These are phyloP conservation scores for Syncephalastrum monosporum DNA, from an alignment of 371 early-diverging fungal genomes.

Conservation along the genomic window DNA sequence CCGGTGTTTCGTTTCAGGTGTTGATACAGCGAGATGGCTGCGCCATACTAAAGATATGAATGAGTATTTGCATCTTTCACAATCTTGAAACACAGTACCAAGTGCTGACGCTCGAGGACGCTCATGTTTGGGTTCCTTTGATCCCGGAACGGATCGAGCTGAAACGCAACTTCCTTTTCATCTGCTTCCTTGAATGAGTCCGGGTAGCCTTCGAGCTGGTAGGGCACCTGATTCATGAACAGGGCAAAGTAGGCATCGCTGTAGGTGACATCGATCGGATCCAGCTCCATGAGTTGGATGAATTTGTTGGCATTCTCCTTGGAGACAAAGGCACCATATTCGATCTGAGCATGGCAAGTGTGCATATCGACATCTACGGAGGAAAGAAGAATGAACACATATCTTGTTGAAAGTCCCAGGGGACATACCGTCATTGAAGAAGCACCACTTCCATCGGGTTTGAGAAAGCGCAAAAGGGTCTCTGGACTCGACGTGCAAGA, in stretches of 20 bases:
- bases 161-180: conserved; percentile 15
- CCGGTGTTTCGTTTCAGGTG: conserved; percentile 28
- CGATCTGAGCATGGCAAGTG: conserved; percentile 55
- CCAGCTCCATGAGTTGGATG: conserved; percentile 48
- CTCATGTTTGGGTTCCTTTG: conserved; percentile 11
- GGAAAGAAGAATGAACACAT: not conserved
- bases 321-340: conserved; percentile 55
- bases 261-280: conserved; percentile 47
- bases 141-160: too few relatives aligned
- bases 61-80: conserved; percentile 6
- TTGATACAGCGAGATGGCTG: conserved; percentile 39
- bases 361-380: conserved; percentile 51
- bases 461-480: conserved; percentile 49
- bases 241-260: conserved; percentile 63
- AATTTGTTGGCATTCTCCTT: conserved; percentile 53
- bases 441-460: conserved; percentile 68
- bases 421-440: conserved; percentile 55
- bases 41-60: conserved; percentile 31
- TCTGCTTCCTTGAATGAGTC: conserved; percentile 4
- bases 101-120: conserved; percentile 25
- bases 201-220: conserved; percentile 44
- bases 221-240: conserved; percentile 60
- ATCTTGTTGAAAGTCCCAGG: too few relatives aligned
- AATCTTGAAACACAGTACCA: conserved; percentile 20
- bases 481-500: conserved; percentile 55